Base-by-base conservation (phyloP, 441 rosid genomes). In the Melastoma candidum region DNA sequence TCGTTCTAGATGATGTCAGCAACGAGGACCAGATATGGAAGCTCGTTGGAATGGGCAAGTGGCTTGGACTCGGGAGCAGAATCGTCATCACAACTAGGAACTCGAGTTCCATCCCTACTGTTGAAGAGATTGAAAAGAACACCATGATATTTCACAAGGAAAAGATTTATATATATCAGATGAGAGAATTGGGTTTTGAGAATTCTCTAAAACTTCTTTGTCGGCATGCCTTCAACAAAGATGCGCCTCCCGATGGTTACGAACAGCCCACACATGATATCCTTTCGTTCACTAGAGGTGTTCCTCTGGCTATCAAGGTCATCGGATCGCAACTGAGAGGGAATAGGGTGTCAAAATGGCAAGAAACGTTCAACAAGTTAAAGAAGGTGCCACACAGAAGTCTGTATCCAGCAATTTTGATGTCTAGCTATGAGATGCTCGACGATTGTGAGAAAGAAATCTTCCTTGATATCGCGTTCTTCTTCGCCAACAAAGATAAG, bases 31-130 rank as follows among this genome's bases (percentile, higher is more conserved):
- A 57, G 8, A 29, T 48, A 1, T 39, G 13, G 32, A 44, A 22
- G n/a, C 13, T 57, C 6, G 53, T n/a, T 6, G 61, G 32, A 0
- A n/a, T 29, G 5, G 5, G 10, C 22, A 13, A 10, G 0, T 57
- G 61, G 61, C 39, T 3, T 48, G 53, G 45, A 47, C 36, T 0
- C 0, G 47, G 61, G 36, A 57, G 61, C 48, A 48, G 61, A 2
- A 47, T 57, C 17, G 24, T 57, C 2, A 26, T 57, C 1, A 57
- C 53, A 0, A 48, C 53, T 2, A 57, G 61, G 27, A 32, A 57
- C 12, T 10, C 0, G 26, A 25, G 32, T 8, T 14, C n/a, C 11
- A 12, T 48, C 0, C 0, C 0, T 9, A 0, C 0, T 43, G n/a
- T 32, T 12, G 5, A 24, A 0, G 12, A 0, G 11, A 12, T 11